Conservation (phyloP, 768 basidiomycete species). For the Floccularia luteovirens region DNA sequence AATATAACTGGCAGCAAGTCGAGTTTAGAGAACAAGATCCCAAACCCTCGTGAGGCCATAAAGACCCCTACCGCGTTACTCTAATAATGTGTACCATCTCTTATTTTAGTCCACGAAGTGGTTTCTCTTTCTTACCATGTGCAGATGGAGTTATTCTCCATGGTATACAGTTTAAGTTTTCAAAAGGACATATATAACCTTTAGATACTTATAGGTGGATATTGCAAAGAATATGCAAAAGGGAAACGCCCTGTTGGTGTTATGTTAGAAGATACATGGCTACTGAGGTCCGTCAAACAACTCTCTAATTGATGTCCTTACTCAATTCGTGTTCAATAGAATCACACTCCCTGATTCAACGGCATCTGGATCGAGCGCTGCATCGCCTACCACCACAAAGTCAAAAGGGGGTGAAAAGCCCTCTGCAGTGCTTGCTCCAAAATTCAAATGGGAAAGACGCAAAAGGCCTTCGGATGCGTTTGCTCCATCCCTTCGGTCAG, state of each 20-base stretch:
- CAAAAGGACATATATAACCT: not conserved
- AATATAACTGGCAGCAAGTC: slow-evolving; percentile 79
- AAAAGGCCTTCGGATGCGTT: slow-evolving; percentile 66
- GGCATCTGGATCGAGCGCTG: not conserved
- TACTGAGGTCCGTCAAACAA: slow-evolving; percentile 49
- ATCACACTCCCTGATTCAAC: slow-evolving; percentile 12
- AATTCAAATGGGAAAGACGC: slow-evolving; percentile 80
- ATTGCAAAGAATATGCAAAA: slow-evolving; percentile 85
- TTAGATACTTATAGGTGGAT: slow-evolving; percentile 50
- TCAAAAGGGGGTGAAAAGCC: no score
- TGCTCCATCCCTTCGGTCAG: slow-evolving; percentile 65
- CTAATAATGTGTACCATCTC: not conserved
- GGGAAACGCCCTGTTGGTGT: slow-evolving; percentile 80
- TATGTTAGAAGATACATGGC: slow-evolving; percentile 90
- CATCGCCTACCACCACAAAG: not conserved
- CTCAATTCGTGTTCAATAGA: slow-evolving; percentile 5
- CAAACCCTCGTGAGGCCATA: slow-evolving; percentile 56
- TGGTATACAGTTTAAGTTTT: slow-evolving; percentile 31
- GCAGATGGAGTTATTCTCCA: slow-evolving; percentile 76
- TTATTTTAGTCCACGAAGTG: slow-evolving; percentile 54
- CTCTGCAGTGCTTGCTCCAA: slow-evolving; percentile 28
- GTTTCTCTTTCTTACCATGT: slow-evolving; percentile 78
- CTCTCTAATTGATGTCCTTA: not conserved
- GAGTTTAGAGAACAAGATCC: slow-evolving; percentile 66
- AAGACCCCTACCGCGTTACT: not conserved